Conservation (phyloP, 371 early-diverging fungal genomes). For the Entomophthora muscae region DNA sequence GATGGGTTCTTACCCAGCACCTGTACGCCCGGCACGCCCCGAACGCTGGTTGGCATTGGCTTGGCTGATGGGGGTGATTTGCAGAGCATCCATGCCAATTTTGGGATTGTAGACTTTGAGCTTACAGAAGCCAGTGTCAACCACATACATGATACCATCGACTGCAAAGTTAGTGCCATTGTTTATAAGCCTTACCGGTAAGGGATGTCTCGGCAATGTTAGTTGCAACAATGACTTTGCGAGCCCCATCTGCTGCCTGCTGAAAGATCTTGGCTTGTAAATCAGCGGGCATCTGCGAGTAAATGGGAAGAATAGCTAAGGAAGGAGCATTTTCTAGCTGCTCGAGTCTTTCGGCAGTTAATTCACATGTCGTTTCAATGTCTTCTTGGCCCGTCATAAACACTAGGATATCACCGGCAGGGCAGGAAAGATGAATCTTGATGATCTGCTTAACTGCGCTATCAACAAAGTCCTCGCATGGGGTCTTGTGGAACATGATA, state of each 20-base stretch:
- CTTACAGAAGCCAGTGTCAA: slow-evolving; percentile 92
- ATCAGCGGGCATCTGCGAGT: slow-evolving; percentile 87
- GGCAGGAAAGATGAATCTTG: slow-evolving; percentile 72
- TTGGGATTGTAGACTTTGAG: slow-evolving; percentile 87
- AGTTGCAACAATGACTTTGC: slow-evolving; percentile 94
- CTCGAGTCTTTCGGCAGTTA: slow-evolving; percentile 54
- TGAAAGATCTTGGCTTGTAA: slow-evolving; percentile 84
- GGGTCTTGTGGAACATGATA: slow-evolving; percentile 68
- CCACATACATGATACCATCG: slow-evolving; percentile 93
- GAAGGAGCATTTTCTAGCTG: slow-evolving; percentile 69
- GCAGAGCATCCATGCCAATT: slow-evolving; percentile 94
- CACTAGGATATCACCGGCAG: slow-evolving; percentile 84
- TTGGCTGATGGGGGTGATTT: slow-evolving; percentile 88
- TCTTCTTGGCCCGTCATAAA: slow-evolving; percentile 99
- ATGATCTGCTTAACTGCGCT: slow-evolving; percentile 78
- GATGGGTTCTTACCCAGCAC: slow-evolving; percentile 47
- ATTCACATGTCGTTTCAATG: slow-evolving; percentile 77
- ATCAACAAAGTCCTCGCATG: slow-evolving; percentile 90
- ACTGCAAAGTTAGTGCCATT: slow-evolving; percentile 21
- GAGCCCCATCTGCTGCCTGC: slow-evolving; percentile 42
- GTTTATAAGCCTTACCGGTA: slow-evolving; percentile 25
- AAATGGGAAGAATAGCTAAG: slow-evolving; percentile 75
- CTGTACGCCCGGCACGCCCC: slow-evolving; percentile 98
- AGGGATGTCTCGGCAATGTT: slow-evolving; percentile 99
- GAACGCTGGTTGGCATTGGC: slow-evolving; percentile 96